These are phyloP conservation scores for Chalara sp. DNA, from an alignment of 2,329 filamentous ascomycete species.

Conservation along the genomic window DNA sequence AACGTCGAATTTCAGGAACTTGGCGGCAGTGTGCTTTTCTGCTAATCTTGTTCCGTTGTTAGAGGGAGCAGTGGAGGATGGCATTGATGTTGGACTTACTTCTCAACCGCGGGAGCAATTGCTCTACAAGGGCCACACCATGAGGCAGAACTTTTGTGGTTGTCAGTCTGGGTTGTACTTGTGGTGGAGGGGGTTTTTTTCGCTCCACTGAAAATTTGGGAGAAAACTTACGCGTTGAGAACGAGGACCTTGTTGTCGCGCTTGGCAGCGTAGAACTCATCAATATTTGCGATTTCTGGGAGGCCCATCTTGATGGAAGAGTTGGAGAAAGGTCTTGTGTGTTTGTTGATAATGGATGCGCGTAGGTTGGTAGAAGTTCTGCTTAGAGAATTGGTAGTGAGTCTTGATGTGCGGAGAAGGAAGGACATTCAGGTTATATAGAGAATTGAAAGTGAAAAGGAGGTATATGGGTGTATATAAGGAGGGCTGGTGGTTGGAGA, in stretches of 20 bases:
- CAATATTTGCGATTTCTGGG: constrained; percentile 37
- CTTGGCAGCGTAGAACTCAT: constrained; percentile 51
- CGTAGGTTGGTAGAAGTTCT: background rate
- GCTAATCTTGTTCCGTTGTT: constrained; percentile 43
- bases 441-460: background rate
- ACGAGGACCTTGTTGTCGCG: constrained; percentile 57
- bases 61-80: constrained; percentile 3
- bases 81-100: constrained; percentile 38
- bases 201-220: background rate
- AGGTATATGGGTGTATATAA: background rate
- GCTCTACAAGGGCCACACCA: constrained; percentile 97
- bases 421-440: constrained; percentile 11
- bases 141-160: constrained; percentile 50
- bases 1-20: constrained; percentile 89
- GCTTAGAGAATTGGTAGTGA: constrained; percentile 6
- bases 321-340: constrained; percentile 27
- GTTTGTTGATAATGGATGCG: background rate
- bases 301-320: constrained; percentile 38
- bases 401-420: constrained; percentile 9
- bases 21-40: constrained; percentile 49
- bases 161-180: too few species aligned
- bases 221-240: constrained; percentile 57
- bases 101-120: constrained; percentile 69
- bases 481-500: background rate
- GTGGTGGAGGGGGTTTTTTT: too few species aligned